phyloP scores from a whole-genome alignment of 768 basidiomycete species.

The Thelephora aurantiotincta region DNA sequence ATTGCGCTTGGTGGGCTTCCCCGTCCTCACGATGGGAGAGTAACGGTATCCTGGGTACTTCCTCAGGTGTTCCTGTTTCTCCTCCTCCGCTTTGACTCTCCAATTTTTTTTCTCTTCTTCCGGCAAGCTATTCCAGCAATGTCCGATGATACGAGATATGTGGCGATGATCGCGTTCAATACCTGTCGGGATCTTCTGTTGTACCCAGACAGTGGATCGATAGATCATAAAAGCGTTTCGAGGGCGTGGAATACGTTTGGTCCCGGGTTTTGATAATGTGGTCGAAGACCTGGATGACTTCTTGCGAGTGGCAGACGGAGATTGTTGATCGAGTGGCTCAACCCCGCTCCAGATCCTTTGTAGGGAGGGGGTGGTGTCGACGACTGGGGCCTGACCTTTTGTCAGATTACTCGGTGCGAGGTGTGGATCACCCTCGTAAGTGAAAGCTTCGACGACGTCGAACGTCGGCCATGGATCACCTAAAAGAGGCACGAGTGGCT shows the following conservation, averaged over 20 bases:
- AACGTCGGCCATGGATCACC: background rate
- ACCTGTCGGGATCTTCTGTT: conserved; percentile 27
- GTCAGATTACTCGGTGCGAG: too few species aligned
- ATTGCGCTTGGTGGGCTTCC: conserved; percentile 25
- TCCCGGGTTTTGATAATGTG: background rate
- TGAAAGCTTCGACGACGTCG: background rate
- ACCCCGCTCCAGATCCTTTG: background rate
- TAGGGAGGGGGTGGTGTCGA: background rate
- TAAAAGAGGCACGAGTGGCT: background rate
- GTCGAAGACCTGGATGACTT: background rate
- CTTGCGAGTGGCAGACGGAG: background rate
- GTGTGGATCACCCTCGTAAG: background rate
- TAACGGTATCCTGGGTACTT: conserved; percentile 52
- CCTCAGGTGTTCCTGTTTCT: conserved; percentile 30
- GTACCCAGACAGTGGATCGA: conserved; percentile 51
- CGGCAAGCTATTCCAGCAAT: conserved; percentile 48
- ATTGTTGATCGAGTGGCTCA: background rate
- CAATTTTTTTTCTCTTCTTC: conserved; percentile 33
- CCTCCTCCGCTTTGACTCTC: conserved; percentile 31
- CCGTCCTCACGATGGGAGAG: conserved; percentile 27
- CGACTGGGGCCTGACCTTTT: background rate
- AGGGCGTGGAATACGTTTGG: conserved; percentile 52
- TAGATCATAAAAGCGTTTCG: conserved; percentile 81
- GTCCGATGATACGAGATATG: conserved; percentile 55
- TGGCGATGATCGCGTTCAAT: conserved; percentile 60